Percentiles rank a stretch among this genome's conserved stretches.
Conservation (phyloP, 257 asterid species). For the Solanum paucissectum region DNA sequence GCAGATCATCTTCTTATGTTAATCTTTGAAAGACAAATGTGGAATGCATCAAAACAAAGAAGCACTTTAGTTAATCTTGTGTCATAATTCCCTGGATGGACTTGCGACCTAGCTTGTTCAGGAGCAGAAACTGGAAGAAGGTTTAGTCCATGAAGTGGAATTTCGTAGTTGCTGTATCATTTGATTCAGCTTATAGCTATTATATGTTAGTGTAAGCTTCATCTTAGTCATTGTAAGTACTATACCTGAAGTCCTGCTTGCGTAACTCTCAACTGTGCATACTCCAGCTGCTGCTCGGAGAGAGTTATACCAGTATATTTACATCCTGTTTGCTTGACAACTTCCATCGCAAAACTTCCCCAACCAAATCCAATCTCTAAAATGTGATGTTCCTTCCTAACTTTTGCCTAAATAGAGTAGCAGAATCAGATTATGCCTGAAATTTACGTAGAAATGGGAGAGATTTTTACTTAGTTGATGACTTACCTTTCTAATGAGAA, state of each 20-base stretch:
- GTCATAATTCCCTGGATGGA: too few species aligned
- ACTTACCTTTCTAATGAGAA: slow-evolving; percentile 61
- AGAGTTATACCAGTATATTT: slow-evolving; percentile 85
- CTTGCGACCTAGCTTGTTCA: too few species aligned
- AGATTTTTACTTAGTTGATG: background rate
- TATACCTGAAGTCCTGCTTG: slow-evolving; percentile 72
- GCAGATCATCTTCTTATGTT: background rate
- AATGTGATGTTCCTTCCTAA: slow-evolving; percentile 49
- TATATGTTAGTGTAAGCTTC: too few species aligned
- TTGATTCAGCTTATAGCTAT: too few species aligned
- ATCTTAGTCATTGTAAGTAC: background rate
- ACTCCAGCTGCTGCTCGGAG: slow-evolving; percentile 60
- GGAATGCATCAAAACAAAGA: too few species aligned
- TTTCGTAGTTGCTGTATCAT: too few species aligned
- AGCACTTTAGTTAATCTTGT: too few species aligned
- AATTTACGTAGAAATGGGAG: background rate
- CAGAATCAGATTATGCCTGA: background rate
- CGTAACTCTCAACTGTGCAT: slow-evolving; percentile 56
- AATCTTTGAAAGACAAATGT: too few species aligned
- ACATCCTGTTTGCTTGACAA: slow-evolving; percentile 72
- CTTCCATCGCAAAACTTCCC: slow-evolving; percentile 83
- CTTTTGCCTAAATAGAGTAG: slow-evolving; percentile 33
- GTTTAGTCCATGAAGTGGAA: too few species aligned
- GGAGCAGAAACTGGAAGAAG: too few species aligned
- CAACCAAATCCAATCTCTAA: slow-evolving; percentile 92